A percentile compares a stretch with the other conserved stretches of the same genome.
phyloP scores from a whole-genome alignment of 495 filamentous ascomycete genomes.

The Glutinoglossum americanum region DNA sequence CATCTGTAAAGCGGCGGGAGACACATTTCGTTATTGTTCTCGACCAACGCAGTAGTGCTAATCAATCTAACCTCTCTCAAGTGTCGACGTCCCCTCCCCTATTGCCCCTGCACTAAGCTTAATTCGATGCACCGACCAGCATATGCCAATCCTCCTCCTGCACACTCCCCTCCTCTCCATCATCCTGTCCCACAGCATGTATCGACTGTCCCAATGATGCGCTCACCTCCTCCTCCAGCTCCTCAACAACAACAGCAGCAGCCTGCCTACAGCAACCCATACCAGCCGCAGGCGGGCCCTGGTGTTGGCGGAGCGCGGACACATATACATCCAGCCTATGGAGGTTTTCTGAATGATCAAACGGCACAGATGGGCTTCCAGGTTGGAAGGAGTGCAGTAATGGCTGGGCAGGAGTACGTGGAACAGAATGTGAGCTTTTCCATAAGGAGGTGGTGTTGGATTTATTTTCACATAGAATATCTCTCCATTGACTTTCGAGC shows the following conservation, averaged over 20 bases:
- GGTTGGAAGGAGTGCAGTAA: conserved; percentile 76
- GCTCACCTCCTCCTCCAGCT: conserved; percentile 75
- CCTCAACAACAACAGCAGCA: conserved; percentile 52
- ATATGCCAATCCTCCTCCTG: conserved; percentile 46
- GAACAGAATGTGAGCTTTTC: conserved; percentile 57
- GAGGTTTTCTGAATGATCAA: conserved; percentile 82
- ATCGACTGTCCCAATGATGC: conserved; percentile 93
- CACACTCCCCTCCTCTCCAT: conserved; percentile 86
- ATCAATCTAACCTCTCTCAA: background rate
- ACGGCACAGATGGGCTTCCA: conserved; percentile 94
- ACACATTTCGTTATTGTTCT: background rate
- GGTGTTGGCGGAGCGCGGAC: conserved; percentile 23
- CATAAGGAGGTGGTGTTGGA: background rate
- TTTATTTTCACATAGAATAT: background rate
- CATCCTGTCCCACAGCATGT: conserved; percentile 97
- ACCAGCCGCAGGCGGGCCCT: conserved; percentile 33
- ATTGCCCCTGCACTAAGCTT: background rate
- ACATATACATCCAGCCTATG: conserved; percentile 28
- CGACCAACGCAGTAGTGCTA: background rate
- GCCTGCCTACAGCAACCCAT: conserved; percentile 56
- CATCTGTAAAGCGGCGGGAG: background rate
- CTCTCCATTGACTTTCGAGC: conserved; percentile 7
- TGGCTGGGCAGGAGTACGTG: conserved; percentile 73
- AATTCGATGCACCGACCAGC: conserved; percentile 12
- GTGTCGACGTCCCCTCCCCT: background rate